Base-by-base conservation (phyloP, 495 filamentous ascomycete genomes). In the Lindgomyces ingoldianus region DNA sequence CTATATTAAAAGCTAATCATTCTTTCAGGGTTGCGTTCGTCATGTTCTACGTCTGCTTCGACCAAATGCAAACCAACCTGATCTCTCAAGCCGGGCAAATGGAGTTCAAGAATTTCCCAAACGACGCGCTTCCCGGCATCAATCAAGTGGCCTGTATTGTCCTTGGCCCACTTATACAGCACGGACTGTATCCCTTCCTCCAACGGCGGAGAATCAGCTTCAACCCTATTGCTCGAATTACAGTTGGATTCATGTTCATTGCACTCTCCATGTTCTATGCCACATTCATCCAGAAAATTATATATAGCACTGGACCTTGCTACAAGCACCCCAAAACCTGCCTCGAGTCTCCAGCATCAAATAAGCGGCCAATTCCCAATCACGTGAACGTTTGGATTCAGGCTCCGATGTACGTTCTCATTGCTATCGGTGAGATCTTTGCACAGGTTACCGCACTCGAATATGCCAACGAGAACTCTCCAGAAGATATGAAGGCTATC, bases 21-120 rank as follows among this genome's bases (percentile, higher is more conserved):
- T 3, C 21, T 21, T 22, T 21, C 65, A 73, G 71, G 39, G 39
- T 74, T 39, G 47, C 65, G 11, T 75, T 70, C 30, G 57, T 72
- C 4, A 63, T 72, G 27, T 70, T 65, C 53, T 74, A 71, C 62
- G 61, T 74, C 12, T 75, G 72, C 64, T 64, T 69, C 27, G 65
- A 70, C 47, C 72, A 78, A 60, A 77, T 70, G n/a, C 70, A 77
- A 41, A 81, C 75, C 55, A 83, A 84, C 47, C 69, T 83, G 29
- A 78, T 84, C 57, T 84, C 83, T 0, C 84, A 85, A 67, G 82
- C 82, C 11, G 78, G 74, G 3, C 76, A 81, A 30, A 84, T 84
- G 80, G 63, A 77, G 25, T 75, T 74, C 21, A 64, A 78, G 54
- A 77, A 77, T 22, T 70, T 83, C n/a, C 80, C 81, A 8, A 84